Conservation (phyloP, 75 land plant species). For the Sequoiadendron giganteum region DNA sequence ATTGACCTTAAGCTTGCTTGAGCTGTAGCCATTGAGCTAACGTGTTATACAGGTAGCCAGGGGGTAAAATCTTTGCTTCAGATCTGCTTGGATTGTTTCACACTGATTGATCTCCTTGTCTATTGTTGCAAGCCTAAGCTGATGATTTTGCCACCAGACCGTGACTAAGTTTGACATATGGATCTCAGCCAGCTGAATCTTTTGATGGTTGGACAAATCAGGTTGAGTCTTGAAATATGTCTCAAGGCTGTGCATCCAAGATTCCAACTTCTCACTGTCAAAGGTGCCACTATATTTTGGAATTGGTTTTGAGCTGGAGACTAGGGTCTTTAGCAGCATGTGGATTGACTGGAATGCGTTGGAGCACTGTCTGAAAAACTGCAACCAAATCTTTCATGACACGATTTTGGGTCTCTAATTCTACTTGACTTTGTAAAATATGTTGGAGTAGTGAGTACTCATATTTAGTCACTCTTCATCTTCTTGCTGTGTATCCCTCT, state of each 20-base stretch:
- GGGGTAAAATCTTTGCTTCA: background rate
- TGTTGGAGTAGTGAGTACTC: background rate
- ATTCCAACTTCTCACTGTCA: background rate
- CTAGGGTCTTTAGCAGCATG: background rate
- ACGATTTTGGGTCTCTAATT: background rate
- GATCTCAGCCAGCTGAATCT: background rate
- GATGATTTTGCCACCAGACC: background rate
- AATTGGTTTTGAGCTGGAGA: background rate
- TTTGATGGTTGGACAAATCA: background rate
- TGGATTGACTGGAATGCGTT: background rate
- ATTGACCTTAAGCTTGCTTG: constrained; percentile 1
- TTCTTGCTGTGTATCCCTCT: background rate
- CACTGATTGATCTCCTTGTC: background rate
- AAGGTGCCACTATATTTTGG: background rate
- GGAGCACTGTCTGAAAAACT: background rate
- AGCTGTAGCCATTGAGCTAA: background rate
- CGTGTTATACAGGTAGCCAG: background rate
- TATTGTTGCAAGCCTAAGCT: background rate
- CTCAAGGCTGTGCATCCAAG: background rate
- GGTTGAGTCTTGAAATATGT: background rate
- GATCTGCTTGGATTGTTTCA: background rate
- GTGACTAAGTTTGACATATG: background rate
- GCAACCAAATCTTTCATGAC: background rate
- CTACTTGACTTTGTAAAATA: background rate
- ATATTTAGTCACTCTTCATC: background rate